Percentiles rank a stretch among this genome's conserved stretches.
phyloP scores from a whole-genome alignment of 352 stramenopile genomes.

The Pythium graminicola region DNA sequence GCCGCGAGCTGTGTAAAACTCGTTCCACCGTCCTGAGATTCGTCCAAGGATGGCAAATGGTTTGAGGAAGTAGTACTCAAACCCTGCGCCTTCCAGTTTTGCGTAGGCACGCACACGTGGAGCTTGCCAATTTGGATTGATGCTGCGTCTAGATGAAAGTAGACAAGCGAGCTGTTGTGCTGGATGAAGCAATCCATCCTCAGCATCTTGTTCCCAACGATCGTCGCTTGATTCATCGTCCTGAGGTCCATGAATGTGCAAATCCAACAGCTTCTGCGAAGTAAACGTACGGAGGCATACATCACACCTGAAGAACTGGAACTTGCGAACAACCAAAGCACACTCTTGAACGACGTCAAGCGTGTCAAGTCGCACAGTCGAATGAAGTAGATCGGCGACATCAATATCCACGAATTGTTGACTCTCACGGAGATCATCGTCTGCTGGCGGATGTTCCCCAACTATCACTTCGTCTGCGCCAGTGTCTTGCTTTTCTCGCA shows the following conservation, averaged over 20 bases:
- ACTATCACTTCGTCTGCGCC: conserved; percentile 27
- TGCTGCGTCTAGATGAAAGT: conserved; percentile 16
- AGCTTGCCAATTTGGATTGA: conserved; percentile 12
- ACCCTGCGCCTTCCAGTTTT: conserved; percentile 56
- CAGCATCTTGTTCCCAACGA: conserved; percentile 2
- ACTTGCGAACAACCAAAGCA: conserved; percentile 43
- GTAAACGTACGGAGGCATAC: conserved; percentile 40
- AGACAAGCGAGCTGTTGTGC: conserved; percentile 35
- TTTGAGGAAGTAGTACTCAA: conserved; percentile 69
- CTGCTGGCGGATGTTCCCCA: not conserved
- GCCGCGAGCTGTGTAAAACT: conserved; percentile 53
- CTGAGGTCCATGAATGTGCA: conserved; percentile 27
- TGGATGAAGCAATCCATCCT: conserved; percentile 28
- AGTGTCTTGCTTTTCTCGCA: conserved; percentile 31
- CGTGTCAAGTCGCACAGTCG: conserved; percentile 13
- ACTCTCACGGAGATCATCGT: not conserved
- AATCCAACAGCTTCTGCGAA: conserved; percentile 44
- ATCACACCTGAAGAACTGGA: conserved; percentile 44
- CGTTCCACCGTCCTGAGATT: conserved; percentile 39
- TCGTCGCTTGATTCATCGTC: not conserved
- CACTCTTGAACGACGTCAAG: conserved; percentile 52
- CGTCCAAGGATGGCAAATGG: conserved; percentile 59
- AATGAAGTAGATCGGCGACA: conserved; percentile 7
- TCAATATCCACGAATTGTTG: conserved; percentile 7
- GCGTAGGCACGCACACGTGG: conserved; percentile 52